Percentiles rank a stretch among this genome's conserved stretches.
Evolutionary conservation across 805 yeast genomes (phyloP).

Genomic region (Wickerhamiella brachini): DNA sequence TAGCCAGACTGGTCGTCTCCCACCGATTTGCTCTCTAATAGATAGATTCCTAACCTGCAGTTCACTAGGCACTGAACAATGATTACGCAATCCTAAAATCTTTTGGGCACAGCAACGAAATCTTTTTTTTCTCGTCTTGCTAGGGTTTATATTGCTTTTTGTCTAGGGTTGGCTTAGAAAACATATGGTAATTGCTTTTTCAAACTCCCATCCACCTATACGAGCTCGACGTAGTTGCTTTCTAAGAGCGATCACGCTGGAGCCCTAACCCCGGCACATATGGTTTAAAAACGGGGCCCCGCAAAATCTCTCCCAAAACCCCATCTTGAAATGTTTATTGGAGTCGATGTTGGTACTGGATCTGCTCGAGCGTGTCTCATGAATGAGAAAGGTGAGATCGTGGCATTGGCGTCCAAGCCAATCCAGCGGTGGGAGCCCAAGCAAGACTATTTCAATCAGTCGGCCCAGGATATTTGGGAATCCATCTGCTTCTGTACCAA

Average conservation of each 20-base stretch:
- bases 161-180: not conserved
- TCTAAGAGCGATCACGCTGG: not conserved
- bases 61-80: too few relatives aligned
- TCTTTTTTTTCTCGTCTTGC: not conserved
- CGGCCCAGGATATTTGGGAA: conserved; percentile 84
- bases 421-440: conserved; percentile 44
- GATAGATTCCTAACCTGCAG: too few relatives aligned
- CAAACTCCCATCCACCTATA: not conserved
- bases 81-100: not conserved
- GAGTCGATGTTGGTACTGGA: conserved; percentile 96
- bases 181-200: not conserved
- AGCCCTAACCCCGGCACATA: not conserved
- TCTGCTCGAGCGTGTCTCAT: conserved; percentile 91
- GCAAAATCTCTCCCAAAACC: not conserved
- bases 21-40: too few relatives aligned
- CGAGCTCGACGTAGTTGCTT: not conserved
- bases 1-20: too few relatives aligned
- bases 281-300: not conserved
- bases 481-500: conserved; percentile 68
- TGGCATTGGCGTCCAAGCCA: conserved; percentile 56
- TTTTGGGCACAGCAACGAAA: not conserved
- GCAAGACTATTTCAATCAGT: conserved; percentile 53
- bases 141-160: not conserved
- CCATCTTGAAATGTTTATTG: conserved; percentile 36
- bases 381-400: conserved; percentile 67